These are phyloP conservation scores for Lipomyces oligophaga DNA, from an alignment of 805 yeast species.

Conservation along the genomic window DNA sequence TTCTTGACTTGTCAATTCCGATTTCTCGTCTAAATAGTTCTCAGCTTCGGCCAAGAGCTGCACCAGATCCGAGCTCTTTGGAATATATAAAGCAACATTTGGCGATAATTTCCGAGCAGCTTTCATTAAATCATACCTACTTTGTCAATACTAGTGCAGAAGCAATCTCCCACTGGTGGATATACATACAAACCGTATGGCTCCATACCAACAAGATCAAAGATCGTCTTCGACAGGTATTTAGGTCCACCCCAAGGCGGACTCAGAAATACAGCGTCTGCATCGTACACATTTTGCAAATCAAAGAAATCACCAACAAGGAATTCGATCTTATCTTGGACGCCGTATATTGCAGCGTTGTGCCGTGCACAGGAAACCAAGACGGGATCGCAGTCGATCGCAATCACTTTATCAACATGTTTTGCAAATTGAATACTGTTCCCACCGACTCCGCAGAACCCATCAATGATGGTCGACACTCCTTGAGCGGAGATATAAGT, in stretches of 20 bases:
- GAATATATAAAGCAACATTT: constrained; percentile 28
- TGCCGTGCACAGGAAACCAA: constrained; percentile 63
- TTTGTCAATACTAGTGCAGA: not conserved
- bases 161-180: not conserved
- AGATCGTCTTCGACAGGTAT: constrained; percentile 18
- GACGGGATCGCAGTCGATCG: constrained; percentile 56
- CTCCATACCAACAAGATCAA: constrained; percentile 20
- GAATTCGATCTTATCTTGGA: constrained; percentile 47
- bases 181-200: constrained; percentile 23
- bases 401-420: constrained; percentile 46
- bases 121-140: constrained; percentile 8
- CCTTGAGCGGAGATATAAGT: too few species aligned
- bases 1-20: too few species aligned
- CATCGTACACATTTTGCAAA: constrained; percentile 25
- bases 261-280: constrained; percentile 64
- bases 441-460: constrained; percentile 82
- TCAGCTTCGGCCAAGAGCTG: constrained; percentile 15
- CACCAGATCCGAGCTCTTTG: constrained; percentile 25
- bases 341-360: constrained; percentile 59
- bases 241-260: constrained; percentile 78
- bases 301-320: constrained; percentile 49
- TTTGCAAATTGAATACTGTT: constrained; percentile 68
- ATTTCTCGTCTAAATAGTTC: too few species aligned
- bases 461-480: constrained; percentile 48
- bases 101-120: constrained; percentile 14